These are phyloP conservation scores for Penicillium sumatraense DNA, from an alignment of 2,329 filamentous ascomycete genomes.

Conservation along the genomic window DNA sequence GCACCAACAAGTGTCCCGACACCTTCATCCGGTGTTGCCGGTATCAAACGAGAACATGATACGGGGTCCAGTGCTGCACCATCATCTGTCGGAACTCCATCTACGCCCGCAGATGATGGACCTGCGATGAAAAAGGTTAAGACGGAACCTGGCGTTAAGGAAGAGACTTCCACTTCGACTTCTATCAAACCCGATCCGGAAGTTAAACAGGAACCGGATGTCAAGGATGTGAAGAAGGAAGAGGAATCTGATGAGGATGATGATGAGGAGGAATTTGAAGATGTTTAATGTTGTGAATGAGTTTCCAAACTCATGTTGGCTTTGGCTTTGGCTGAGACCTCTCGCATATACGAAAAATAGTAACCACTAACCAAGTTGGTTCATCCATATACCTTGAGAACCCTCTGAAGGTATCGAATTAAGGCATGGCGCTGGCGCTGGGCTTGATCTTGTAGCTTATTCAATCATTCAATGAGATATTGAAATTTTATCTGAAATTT, in stretches of 20 bases:
- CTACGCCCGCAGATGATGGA: constrained; percentile 43
- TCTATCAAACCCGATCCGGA: constrained; percentile 16
- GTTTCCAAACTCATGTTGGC: too few species aligned
- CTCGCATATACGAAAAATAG: too few species aligned
- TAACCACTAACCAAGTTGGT: too few species aligned
- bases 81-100: constrained; percentile 43
- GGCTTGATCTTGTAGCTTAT: too few species aligned
- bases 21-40: constrained; percentile 24
- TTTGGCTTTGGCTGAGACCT: too few species aligned
- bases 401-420: too few species aligned
- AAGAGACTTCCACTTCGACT: constrained; percentile 15
- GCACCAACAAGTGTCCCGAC: constrained; percentile 35
- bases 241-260: constrained; percentile 50
- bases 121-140: constrained; percentile 50
- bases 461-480: too few species aligned
- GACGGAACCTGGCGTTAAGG: constrained; percentile 16
- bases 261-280: constrained; percentile 50
- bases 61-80: constrained; percentile 44
- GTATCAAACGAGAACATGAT: constrained; percentile 45
- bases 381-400: too few species aligned
- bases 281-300: constrained; percentile 34
- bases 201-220: constrained; percentile 19
- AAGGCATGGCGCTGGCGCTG: too few species aligned
- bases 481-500: too few species aligned
- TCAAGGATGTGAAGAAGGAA: constrained; percentile 43